Conservation (phyloP, 2,329 filamentous ascomycete species). For the Xylariaceae sp. region DNA sequence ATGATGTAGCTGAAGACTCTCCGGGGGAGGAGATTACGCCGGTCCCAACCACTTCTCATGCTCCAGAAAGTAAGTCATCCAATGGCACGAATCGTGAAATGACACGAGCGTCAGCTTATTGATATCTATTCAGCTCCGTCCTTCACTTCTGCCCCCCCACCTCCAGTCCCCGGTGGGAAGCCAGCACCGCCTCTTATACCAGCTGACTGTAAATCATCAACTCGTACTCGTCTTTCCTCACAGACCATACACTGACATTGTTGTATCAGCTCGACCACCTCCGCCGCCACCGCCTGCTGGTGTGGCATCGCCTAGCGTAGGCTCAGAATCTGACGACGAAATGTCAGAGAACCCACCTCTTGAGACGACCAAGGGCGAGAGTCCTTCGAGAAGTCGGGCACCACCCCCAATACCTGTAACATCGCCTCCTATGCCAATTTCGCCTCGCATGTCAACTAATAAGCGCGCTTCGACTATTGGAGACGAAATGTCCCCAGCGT, state of each 20-base stretch:
- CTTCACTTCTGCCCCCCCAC: slow-evolving; percentile 33
- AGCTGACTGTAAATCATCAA: slow-evolving; percentile 55
- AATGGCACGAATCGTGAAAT: slow-evolving; percentile 14
- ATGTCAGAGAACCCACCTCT: slow-evolving; percentile 55
- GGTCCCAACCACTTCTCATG: slow-evolving; percentile 24
- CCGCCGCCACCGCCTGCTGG: slow-evolving; percentile 52
- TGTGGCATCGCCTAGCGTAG: slow-evolving; percentile 66
- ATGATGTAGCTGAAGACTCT: slow-evolving; percentile 49
- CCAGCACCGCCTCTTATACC: slow-evolving; percentile 58
- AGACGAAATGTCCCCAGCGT: slow-evolving; percentile 38
- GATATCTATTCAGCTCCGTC: slow-evolving; percentile 29
- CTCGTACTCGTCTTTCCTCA: not conserved
- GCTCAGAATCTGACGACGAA: slow-evolving; percentile 88
- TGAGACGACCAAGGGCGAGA: slow-evolving; percentile 39
- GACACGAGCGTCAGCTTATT: slow-evolving; percentile 16
- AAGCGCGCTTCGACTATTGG: slow-evolving; percentile 35
- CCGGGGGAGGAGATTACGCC: slow-evolving; percentile 34
- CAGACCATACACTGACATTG: slow-evolving; percentile 25
- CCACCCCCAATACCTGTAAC: slow-evolving; percentile 46
- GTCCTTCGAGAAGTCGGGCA: slow-evolving; percentile 36
- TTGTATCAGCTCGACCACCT: slow-evolving; percentile 58
- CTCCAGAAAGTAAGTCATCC: slow-evolving; percentile 27
- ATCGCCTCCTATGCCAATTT: slow-evolving; percentile 44
- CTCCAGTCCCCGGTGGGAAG: slow-evolving; percentile 49
- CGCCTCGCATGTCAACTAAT: slow-evolving; percentile 37